Evolutionary conservation across 2,329 filamentous ascomycete species (phyloP).

Genomic region (Colletotrichum gigasporum): DNA sequence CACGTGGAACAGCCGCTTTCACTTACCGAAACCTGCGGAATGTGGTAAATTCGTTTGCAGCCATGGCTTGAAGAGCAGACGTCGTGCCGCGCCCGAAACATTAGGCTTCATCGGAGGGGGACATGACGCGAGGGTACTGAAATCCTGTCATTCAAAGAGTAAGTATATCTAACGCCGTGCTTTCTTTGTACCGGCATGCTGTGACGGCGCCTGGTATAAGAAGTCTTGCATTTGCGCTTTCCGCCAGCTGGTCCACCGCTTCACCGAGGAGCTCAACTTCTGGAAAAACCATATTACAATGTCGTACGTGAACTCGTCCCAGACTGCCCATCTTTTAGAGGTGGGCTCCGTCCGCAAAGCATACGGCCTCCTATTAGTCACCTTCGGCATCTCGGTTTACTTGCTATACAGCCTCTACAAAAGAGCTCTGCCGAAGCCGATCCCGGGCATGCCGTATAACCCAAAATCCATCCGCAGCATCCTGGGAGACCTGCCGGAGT

Average conservation of each 20-base stretch:
- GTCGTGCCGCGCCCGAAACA: too few relatives aligned
- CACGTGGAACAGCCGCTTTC: neutral
- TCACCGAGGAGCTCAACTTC: neutral
- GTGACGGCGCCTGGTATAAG: too few relatives aligned
- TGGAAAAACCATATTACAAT: neutral
- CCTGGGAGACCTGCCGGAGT: conserved; percentile 5
- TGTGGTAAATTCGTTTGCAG: too few relatives aligned
- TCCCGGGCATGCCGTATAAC: conserved; percentile 16
- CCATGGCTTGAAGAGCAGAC: too few relatives aligned
- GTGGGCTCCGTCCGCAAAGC: neutral
- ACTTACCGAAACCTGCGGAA: neutral
- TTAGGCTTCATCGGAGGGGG: too few relatives aligned
- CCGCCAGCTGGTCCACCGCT: too few relatives aligned
- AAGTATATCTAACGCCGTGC: too few relatives aligned
- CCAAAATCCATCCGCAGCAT: neutral
- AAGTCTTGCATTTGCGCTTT: too few relatives aligned
- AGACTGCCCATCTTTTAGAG: neutral
- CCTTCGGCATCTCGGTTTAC: neutral
- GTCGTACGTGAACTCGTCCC: neutral
- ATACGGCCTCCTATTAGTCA: neutral
- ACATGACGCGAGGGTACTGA: too few relatives aligned
- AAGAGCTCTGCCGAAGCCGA: conserved; percentile 32
- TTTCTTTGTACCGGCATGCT: too few relatives aligned
- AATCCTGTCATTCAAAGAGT: too few relatives aligned
- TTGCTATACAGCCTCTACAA: neutral